phyloP scores from a whole-genome alignment of 495 filamentous ascomycete genomes.

The Daldinia loculata region DNA sequence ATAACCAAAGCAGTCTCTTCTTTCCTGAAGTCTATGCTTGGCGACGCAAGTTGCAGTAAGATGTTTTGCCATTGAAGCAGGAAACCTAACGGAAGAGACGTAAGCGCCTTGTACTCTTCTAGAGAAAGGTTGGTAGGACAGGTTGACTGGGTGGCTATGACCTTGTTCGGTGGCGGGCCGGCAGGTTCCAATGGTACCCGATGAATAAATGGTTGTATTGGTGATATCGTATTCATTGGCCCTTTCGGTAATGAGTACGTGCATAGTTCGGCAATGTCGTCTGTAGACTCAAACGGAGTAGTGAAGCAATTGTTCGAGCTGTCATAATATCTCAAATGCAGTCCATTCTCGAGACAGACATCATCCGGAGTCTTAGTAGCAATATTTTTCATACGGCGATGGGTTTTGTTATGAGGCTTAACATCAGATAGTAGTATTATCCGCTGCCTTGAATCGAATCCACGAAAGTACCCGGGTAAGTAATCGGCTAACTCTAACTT shows the following conservation, averaged over 20 bases:
- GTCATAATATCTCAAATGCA: conserved; percentile 51
- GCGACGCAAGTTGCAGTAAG: conserved; percentile 57
- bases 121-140: conserved; percentile 57
- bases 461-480: conserved; percentile 1
- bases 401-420: conserved; percentile 56
- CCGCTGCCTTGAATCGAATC: neutral
- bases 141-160: conserved; percentile 55
- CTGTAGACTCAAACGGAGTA: conserved; percentile 19
- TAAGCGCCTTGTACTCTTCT: conserved; percentile 61
- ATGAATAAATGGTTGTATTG: conserved; percentile 51
- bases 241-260: conserved; percentile 46
- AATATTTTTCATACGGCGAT: conserved; percentile 46
- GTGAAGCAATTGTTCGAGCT: conserved; percentile 42
- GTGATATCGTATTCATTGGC: conserved; percentile 11
- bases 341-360: conserved; percentile 58
- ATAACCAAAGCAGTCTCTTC: conserved; percentile 56
- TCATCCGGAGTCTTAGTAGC: conserved; percentile 40
- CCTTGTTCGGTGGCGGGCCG: conserved; percentile 52
- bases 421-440: conserved; percentile 53
- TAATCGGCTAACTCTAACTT: neutral
- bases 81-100: conserved; percentile 56
- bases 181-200: conserved; percentile 39
- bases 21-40: conserved; percentile 58
- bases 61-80: conserved; percentile 66
- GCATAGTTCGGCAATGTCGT: conserved; percentile 41